Conservation (phyloP, 345 rosid genomes). For the Melaleuca quinquenervia region DNA sequence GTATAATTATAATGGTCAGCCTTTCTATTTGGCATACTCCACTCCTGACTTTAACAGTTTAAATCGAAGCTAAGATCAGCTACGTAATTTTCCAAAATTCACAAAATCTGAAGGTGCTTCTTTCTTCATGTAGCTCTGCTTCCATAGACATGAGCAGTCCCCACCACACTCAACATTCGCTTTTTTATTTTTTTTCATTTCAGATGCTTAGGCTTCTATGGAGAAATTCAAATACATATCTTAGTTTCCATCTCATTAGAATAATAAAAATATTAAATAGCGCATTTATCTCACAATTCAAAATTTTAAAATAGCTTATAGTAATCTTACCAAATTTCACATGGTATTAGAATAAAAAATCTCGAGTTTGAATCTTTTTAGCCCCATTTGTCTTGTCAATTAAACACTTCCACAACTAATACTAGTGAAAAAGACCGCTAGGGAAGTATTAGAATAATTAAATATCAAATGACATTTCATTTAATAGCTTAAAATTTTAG, state of each 20-base stretch:
- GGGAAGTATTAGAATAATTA: too few relatives aligned
- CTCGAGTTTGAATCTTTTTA: too few relatives aligned
- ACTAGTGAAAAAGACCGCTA: too few relatives aligned
- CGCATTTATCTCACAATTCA: too few relatives aligned
- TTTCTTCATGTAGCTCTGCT: not conserved
- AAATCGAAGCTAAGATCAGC: not conserved
- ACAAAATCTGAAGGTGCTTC: not conserved
- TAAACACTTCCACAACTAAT: too few relatives aligned
- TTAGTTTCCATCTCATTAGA: not conserved
- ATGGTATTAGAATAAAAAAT: too few relatives aligned
- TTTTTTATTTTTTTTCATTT: not conserved
- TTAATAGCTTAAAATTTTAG: too few relatives aligned
- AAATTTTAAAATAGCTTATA: too few relatives aligned
- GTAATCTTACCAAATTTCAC: too few relatives aligned
- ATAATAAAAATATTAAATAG: too few relatives aligned
- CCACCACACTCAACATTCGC: not conserved
- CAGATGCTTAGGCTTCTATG: not conserved
- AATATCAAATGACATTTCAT: too few relatives aligned
- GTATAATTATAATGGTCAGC: not conserved
- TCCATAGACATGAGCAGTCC: rapidly evolving
- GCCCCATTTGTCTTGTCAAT: too few relatives aligned
- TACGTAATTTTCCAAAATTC: not conserved
- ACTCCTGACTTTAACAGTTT: not conserved
- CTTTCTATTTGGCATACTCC: not conserved
- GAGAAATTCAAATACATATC: not conserved